Base-by-base conservation (phyloP, 768 basidiomycete genomes). In the Lactarius pseudohatsudake region DNA sequence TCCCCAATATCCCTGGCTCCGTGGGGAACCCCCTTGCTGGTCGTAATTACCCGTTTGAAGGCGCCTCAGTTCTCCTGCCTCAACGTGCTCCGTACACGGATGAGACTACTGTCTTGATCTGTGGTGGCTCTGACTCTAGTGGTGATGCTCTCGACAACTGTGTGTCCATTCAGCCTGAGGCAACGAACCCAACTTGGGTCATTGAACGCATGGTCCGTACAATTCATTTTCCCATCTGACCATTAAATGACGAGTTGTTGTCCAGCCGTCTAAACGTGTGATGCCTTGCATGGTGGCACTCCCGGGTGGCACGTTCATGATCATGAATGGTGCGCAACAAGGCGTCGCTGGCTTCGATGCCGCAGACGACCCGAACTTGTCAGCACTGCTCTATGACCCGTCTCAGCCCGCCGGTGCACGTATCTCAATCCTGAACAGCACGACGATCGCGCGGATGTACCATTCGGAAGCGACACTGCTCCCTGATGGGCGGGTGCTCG, bases 1-100 rank as follows among this genome's bases (percentile, higher is more conserved):
- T 92, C 5, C 91, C 91, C 18, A 90, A 91, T 70, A 85, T 89
- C 69, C 91, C 91, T 0, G 90, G 87, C 0, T 80, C 86, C 0
- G 91, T 92, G 55, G 86, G 84, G 66, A 84, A 87, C 71, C 86
- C 87, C 77, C 75, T 85, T n/a, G 87, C 81, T 18, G 88, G 91
- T 34, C 85, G 92, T 36, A 88, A 87, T 20, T 94, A 94, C 71
- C 92, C 91, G 3, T 78, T 90, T 72, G 86, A 90, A 73, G 92
- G 89, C 28, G 79, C 88, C 1, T 85, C 87, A 0, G 82, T 90
- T 57, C 77, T 91, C 30, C 78, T 93, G 16, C 92, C 91, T 6
- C 86, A 88, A 66, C 72, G 82, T 59, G 83, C 88, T 0, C 91
- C 91, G 0, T 93, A 91, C 72, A 90, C 87, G 0, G 86, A 86